Percentiles rank a stretch among this genome's conserved stretches.
phyloP scores from a whole-genome alignment of 2,329 filamentous ascomycete genomes.

The Aureobasidium sp. region DNA sequence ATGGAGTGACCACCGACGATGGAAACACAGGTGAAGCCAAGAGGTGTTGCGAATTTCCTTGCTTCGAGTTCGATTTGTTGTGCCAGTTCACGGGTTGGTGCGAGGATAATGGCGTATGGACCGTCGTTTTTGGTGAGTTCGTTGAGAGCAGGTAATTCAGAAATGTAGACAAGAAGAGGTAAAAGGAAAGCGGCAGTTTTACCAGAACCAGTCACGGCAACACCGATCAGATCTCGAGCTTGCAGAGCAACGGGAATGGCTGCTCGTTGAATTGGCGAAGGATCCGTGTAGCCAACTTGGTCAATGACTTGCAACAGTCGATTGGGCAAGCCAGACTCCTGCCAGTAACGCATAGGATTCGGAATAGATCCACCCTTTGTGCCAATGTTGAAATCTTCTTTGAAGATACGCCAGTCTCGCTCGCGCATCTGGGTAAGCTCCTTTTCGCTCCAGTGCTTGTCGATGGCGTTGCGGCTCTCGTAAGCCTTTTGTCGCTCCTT shows the following conservation, averaged over 20 bases:
- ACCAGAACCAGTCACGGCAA: conserved; percentile 97
- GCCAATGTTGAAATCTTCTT: conserved; percentile 97
- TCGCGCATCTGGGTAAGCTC: conserved; percentile 93
- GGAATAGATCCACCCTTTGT: conserved; percentile 94
- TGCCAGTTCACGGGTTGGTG: conserved; percentile 95
- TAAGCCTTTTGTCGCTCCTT: conserved; percentile 81
- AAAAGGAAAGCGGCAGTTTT: conserved; percentile 97
- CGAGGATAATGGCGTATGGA: conserved; percentile 96
- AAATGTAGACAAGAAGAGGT: conserved; percentile 94
- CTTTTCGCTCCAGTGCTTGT: conserved; percentile 98
- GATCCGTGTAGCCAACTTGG: conserved; percentile 90
- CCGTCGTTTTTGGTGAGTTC: conserved; percentile 93
- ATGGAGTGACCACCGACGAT: conserved; percentile 98
- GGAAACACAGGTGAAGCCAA: conserved; percentile 95
- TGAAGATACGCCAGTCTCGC: conserved; percentile 99
- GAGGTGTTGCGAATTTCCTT: conserved; percentile 87
- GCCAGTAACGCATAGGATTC: conserved; percentile 96
- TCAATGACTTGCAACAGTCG: conserved; percentile 84
- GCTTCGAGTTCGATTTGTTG: conserved; percentile 98
- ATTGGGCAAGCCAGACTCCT: conserved; percentile 83
- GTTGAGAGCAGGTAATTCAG: conserved; percentile 84
- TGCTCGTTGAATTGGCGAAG: conserved; percentile 91
- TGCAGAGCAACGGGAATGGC: conserved; percentile 96
- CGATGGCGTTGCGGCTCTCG: conserved; percentile 75
- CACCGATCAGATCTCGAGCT: conserved; percentile 95